A percentile compares a stretch with the other conserved stretches of the same genome.
Conservation (phyloP, 2,329 filamentous ascomycete species). For the Acephala macrosclerotiorum region DNA sequence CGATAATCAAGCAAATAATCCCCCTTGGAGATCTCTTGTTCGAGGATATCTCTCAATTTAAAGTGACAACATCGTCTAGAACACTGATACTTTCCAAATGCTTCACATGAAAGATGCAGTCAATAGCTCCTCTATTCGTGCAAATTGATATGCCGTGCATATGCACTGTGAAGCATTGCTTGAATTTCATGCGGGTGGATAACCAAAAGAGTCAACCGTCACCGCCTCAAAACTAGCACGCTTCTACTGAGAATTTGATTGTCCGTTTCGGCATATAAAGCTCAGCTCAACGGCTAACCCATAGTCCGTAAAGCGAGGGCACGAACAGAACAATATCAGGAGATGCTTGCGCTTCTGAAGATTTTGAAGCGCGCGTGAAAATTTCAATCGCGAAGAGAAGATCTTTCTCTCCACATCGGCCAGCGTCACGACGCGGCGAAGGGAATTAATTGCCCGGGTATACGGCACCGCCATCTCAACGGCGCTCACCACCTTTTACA, state of each 20-base stretch:
- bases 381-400: background rate
- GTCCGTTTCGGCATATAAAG: background rate
- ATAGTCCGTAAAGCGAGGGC: background rate
- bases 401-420: constrained; percentile 5
- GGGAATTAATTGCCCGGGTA: constrained; percentile 11
- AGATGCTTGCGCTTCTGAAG: background rate
- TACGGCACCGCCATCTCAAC: constrained; percentile 14
- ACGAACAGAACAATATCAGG: background rate
- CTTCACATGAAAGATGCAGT: background rate
- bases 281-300: background rate
- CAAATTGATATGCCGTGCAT: background rate
- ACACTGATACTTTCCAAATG: background rate
- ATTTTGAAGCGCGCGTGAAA: constrained; percentile 9
- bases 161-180: constrained; percentile 5
- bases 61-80: background rate
- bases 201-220: background rate
- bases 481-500: constrained; percentile 5
- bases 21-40: background rate
- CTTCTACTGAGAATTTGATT: background rate
- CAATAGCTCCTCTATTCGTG: background rate
- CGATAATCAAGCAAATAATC: background rate
- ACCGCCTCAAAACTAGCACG: background rate
- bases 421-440: constrained; percentile 1
- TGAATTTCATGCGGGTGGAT: constrained; percentile 1
- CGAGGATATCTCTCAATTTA: background rate